These are phyloP conservation scores for Fusarium aywerte DNA, from an alignment of 2,329 filamentous ascomycete genomes.

Conservation along the genomic window DNA sequence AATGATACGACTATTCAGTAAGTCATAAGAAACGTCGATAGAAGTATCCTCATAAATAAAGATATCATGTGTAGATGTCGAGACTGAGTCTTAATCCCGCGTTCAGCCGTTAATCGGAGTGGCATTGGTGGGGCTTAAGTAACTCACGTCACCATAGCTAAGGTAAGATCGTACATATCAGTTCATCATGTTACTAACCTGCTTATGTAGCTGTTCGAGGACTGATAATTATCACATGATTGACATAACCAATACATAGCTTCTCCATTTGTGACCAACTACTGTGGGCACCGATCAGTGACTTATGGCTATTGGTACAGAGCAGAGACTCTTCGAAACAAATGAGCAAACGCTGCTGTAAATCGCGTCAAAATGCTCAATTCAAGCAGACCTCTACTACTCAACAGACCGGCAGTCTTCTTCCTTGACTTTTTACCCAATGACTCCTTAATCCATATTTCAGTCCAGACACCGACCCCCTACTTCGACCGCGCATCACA, in stretches of 20 bases:
- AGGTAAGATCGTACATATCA: conserved; percentile 15
- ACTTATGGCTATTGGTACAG: not conserved
- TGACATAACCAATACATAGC: not conserved
- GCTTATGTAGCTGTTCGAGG: not conserved
- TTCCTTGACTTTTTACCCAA: conserved; percentile 17
- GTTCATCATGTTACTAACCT: conserved; percentile 23
- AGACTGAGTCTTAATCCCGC: conserved; percentile 25
- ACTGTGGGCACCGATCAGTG: not conserved
- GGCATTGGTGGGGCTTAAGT: conserved; percentile 30
- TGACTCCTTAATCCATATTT: conserved; percentile 33
- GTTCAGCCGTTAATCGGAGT: conserved; percentile 13
- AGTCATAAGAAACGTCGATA: not conserved
- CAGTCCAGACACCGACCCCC: conserved; percentile 10
- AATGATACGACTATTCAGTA: not conserved
- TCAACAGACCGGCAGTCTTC: not conserved
- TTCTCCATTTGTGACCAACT: not conserved
- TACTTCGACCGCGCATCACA: conserved; percentile 15
- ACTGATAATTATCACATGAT: not conserved
- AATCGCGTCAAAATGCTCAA: conserved; percentile 11
- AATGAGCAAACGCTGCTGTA: not conserved
- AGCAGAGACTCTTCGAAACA: not conserved
- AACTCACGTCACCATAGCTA: conserved; percentile 22
- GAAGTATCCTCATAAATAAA: not conserved
- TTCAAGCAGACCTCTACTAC: conserved; percentile 4
- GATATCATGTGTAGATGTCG: not conserved